Evolutionary conservation across 441 rosid species (phyloP), one percentile per base, ranked within the genome.

Genomic region (Sinapis alba): DNA sequence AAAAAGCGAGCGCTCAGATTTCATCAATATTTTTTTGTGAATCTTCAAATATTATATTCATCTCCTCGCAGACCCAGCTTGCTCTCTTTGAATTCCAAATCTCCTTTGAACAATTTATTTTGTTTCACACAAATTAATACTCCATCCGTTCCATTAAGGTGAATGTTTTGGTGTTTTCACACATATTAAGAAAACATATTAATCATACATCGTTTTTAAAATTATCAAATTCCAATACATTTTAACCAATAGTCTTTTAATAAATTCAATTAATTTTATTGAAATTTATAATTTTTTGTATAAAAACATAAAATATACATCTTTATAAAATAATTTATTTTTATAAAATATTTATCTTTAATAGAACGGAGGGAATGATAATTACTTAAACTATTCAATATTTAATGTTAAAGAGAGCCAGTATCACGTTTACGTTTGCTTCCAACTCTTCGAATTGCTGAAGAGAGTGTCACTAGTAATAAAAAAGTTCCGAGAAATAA

Each of bases 1-100:
- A 78, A 72, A 71, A 72, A 66, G 64, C 47, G 61, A 71, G 51
- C 59, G 73, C 50, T 77, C 76, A 65, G 58, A 66, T 77, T 66
- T 77, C 68, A 64, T 24, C 23, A 30, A 54, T 70, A 18, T 50
- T 8, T 71, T 70, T 63, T 64, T 20, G 38, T 62, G 50, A 62
- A 51, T 32, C 61, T 38, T 75, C 50, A 38, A 47, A 36, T 69
- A 62, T 19, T 26, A 27, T 64, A 68, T 54, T 62, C 27, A 15
- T 56, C 28, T 62, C 38, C 71, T 56, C 10, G 53, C 61, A 69
- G 71, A 61, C 7, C 26, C 65, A 76, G 66, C 45, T 76, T 70
- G 69, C 60, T 69, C 70, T 56, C 24, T 62, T 76, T 76, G n/a
- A 26, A 24, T 50, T 68, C 68, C 9, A 23, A 27, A 10, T 75